Base-by-base conservation (phyloP, 2,329 filamentous ascomycete genomes). In the Monilinia fructicola region DNA sequence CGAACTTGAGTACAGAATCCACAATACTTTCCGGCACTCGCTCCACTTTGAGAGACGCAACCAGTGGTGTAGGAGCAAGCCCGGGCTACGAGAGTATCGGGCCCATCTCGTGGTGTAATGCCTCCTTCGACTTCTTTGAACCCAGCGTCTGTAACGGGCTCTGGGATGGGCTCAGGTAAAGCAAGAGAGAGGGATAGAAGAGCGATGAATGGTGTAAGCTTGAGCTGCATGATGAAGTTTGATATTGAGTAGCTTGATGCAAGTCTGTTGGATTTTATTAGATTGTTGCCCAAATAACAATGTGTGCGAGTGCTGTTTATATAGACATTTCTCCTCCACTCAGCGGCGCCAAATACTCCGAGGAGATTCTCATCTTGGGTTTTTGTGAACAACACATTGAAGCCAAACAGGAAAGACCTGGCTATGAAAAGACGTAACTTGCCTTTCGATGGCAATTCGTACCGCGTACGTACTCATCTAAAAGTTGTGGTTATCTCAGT, bases 1-100 rank as follows among this genome's bases (percentile, higher is more conserved):
- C 58, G 65, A 35, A 66, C 65, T 48, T 66, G 65, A 7, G 38
- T 66, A 44, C 65, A 66, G 60, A 66, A 66, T 18, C 65, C 65
- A 11, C 65, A 66, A 50, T 66, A 66, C n/a, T 54, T 66, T 21
- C 58, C 65, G 48, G 65, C 52, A 42, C 42, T 55, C 21, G 59
- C 59, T 23, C 59, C 65, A 2, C 42, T 44, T 56, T 64, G 42
- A 26, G 65, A 63, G 42, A 44, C n/a, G 31, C 50, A 65, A 10
- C 44, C 65, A 31, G 54, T 65, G 21, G 3, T 60, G 18, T 65
- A 65, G 18, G 46, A 65, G 26, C 54, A 65, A 35, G 54, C 64
- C 16, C 54, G 64, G 6, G 54, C 54, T 42, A 65, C 21, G 35
- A 65, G 64, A 44, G 54, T 65, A 31, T 23, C 46, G 9, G 48